Conservation (phyloP, 1,139 yeast species). For the Magnusiomyces sp. region DNA sequence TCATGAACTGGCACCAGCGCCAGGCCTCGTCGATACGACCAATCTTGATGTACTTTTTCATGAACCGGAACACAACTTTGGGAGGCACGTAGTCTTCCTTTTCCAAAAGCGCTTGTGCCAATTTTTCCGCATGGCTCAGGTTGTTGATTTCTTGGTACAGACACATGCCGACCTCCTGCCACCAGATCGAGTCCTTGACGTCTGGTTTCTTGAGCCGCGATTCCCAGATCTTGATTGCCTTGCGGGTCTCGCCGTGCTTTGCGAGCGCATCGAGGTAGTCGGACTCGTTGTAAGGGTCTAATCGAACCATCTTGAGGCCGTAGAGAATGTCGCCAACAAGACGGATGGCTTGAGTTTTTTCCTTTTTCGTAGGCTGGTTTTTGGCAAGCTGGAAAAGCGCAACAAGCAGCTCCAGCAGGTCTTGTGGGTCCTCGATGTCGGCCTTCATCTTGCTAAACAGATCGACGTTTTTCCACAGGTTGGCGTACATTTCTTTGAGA, state of each 20-base stretch:
- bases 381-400: slow-evolving; percentile 14
- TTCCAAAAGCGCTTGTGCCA: slow-evolving; percentile 18
- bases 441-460: slow-evolving; percentile 7
- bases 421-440: slow-evolving; percentile 11
- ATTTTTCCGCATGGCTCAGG: slow-evolving; percentile 19
- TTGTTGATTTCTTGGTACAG: slow-evolving; percentile 25
- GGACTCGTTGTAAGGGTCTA: slow-evolving; percentile 33
- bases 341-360: slow-evolving; percentile 19
- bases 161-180: slow-evolving; percentile 31
- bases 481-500: not conserved
- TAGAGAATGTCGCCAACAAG: slow-evolving; percentile 27
- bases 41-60: slow-evolving; percentile 18
- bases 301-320: slow-evolving; percentile 25
- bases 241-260: slow-evolving; percentile 12
- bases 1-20: slow-evolving; percentile 20
- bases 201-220: slow-evolving; percentile 25
- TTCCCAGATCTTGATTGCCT: slow-evolving; percentile 28
- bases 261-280: slow-evolving; percentile 29
- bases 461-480: slow-evolving; percentile 11
- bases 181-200: slow-evolving; percentile 23
- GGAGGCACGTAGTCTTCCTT: slow-evolving; percentile 22
- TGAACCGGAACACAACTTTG: slow-evolving; percentile 20
- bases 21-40: slow-evolving; percentile 16
- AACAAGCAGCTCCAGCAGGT: slow-evolving; percentile 11
- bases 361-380: slow-evolving; percentile 6